These are phyloP conservation scores for Onygenales sp. DNA, from an alignment of 2,329 filamentous ascomycete genomes.

Conservation along the genomic window DNA sequence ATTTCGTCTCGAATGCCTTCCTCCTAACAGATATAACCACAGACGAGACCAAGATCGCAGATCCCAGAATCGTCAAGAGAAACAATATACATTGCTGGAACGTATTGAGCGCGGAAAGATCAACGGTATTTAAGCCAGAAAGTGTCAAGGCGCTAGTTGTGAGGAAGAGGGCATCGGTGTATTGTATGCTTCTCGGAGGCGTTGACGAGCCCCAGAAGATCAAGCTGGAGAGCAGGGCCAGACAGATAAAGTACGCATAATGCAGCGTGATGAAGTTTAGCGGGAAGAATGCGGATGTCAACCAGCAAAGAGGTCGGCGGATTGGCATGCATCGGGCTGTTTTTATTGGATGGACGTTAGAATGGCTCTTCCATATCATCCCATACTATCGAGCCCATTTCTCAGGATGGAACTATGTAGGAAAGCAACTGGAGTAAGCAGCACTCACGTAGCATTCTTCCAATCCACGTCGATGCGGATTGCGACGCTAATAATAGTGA, in stretches of 20 bases:
- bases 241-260: constrained; percentile 55
- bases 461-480: no score
- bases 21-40: constrained; percentile 54
- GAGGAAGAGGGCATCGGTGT: constrained; percentile 58
- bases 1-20: constrained; percentile 52
- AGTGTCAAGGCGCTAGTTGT: constrained; percentile 58
- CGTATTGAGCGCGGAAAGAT: constrained; percentile 51
- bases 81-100: constrained; percentile 61
- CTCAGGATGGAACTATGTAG: no score
- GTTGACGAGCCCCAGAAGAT: constrained; percentile 50
- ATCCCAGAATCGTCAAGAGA: constrained; percentile 55
- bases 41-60: constrained; percentile 57
- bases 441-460: no score
- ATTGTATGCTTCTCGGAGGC: constrained; percentile 44
- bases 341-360: no score
- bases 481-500: no score
- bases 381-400: no score
- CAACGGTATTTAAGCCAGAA: constrained; percentile 56
- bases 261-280: constrained; percentile 57
- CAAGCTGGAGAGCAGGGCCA: constrained; percentile 45
- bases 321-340: background rate
- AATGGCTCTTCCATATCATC: no score
- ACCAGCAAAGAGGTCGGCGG: background rate
- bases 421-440: no score
- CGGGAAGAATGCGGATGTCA: constrained; percentile 18